These are phyloP conservation scores for Tubosaeta sp. DNA, from an alignment of 768 basidiomycete species.

Conservation along the genomic window DNA sequence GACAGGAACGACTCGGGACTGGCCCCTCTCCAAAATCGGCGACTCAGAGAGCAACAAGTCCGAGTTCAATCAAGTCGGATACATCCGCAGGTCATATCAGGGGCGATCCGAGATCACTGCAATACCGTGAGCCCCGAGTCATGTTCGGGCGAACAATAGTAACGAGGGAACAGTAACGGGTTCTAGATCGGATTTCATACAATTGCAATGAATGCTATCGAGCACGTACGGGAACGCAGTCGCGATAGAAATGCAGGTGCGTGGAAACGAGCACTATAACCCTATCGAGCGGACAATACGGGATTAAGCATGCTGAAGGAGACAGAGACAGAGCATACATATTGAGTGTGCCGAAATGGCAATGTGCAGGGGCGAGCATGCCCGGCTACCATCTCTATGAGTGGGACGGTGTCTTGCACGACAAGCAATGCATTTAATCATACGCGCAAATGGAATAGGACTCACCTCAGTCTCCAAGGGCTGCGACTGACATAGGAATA, in stretches of 20 bases:
- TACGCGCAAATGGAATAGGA: conserved; percentile 5
- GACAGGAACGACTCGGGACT: conserved; percentile 1
- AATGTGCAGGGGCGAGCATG: conserved; percentile 8
- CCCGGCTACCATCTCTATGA: conserved; percentile 7
- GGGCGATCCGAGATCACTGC: conserved; percentile 5
- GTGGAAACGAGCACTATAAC: conserved; percentile 16
- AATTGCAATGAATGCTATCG: conserved; percentile 7
- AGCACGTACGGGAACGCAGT: conserved; percentile 7
- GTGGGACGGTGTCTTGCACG: background rate
- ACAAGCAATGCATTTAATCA: background rate
- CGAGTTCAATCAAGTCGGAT: background rate
- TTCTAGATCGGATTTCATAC: background rate
- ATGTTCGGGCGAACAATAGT: background rate
- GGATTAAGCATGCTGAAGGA: conserved; percentile 17
- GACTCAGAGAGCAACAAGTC: background rate
- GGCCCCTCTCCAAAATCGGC: conserved; percentile 1
- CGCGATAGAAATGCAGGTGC: conserved; percentile 8
- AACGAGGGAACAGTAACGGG: background rate
- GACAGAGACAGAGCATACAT: background rate
- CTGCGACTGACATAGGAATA: conserved; percentile 1
- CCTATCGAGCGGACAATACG: conserved; percentile 22
- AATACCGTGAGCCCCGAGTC: conserved; percentile 1
- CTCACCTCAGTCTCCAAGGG: background rate
- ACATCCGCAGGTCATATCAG: conserved; percentile 3
- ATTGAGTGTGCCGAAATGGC: no score